A percentile compares a stretch with the other conserved stretches of the same genome.
Evolutionary conservation across 345 rosid genomes (phyloP).

Genomic region (Abelmoschus esculentus): DNA sequence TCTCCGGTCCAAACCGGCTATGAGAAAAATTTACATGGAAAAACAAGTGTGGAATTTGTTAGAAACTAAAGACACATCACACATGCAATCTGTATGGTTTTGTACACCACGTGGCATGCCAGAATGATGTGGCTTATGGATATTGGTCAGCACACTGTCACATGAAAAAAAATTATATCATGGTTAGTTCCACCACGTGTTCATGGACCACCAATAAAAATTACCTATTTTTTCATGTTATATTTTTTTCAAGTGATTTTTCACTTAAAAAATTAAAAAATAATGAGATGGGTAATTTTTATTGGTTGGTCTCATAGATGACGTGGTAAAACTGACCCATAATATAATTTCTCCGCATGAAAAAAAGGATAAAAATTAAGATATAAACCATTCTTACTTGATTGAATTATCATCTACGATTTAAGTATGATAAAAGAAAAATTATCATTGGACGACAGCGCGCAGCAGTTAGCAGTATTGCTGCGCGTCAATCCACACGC

Average conservation of each 20-base stretch:
- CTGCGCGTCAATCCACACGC: conserved; percentile 25
- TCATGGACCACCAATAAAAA: no score
- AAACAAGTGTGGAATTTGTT: neutral
- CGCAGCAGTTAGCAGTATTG: neutral
- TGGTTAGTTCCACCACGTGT: no score
- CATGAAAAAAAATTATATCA: neutral
- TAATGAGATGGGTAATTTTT: no score
- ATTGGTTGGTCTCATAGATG: no score
- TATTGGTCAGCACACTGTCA: conserved; percentile 1
- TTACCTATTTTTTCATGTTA: no score
- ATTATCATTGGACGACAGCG: no score
- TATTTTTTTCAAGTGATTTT: no score
- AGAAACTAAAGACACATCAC: neutral
- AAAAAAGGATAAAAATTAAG: no score
- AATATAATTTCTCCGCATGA: no score
- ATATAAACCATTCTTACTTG: neutral
- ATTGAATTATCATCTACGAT: neutral
- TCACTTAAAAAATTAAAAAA: no score
- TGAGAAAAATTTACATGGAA: neutral
- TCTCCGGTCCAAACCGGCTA: neutral
- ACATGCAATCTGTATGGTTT: neutral
- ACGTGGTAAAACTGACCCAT: no score
- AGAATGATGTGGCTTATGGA: neutral
- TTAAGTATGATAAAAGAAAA: no score
- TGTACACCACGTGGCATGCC: neutral